These are phyloP conservation scores for Pythium oligandrum DNA, from an alignment of 352 stramenopile genomes.

Conservation along the genomic window DNA sequence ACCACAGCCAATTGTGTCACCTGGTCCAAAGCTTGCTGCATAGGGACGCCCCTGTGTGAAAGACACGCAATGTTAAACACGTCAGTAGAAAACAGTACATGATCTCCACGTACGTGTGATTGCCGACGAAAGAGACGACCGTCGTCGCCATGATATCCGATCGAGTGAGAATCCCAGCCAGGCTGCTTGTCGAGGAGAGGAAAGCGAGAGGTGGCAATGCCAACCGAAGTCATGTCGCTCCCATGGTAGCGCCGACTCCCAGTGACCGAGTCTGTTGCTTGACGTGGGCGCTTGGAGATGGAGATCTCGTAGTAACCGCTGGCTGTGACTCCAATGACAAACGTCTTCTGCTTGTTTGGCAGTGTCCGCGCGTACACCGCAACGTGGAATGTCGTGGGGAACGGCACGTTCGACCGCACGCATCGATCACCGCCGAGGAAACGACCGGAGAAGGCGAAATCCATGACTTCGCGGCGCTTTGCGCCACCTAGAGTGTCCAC, in stretches of 20 bases:
- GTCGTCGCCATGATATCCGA: constrained; percentile 80
- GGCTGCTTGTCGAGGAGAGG: constrained; percentile 59
- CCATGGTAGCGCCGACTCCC: constrained; percentile 6
- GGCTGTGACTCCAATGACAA: constrained; percentile 42
- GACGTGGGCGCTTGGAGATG: constrained; percentile 25
- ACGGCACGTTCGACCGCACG: constrained; percentile 65
- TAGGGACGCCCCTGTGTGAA: constrained; percentile 45
- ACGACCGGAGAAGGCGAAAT: constrained; percentile 49
- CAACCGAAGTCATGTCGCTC: constrained; percentile 59
- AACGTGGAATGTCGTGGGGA: constrained; percentile 50
- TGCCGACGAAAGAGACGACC: constrained; percentile 57
- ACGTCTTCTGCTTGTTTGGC: constrained; percentile 12
- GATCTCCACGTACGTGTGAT: constrained; percentile 26
- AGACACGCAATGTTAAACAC: neutral
- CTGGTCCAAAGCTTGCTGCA: constrained; percentile 46
- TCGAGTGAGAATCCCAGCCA: constrained; percentile 58
- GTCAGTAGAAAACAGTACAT: neutral
- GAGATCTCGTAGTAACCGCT: constrained; percentile 79
- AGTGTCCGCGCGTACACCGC: constrained; percentile 33
- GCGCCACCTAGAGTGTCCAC: constrained; percentile 13
- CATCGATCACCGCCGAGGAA: constrained; percentile 58
- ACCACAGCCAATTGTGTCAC: constrained; percentile 73
- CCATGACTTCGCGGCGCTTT: constrained; percentile 19
- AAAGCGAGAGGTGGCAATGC: constrained; percentile 47
- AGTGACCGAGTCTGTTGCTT: constrained; percentile 1